phyloP scores from a whole-genome alignment of 176 grass and related monocot genomes.

The Dactylis glomerata region DNA sequence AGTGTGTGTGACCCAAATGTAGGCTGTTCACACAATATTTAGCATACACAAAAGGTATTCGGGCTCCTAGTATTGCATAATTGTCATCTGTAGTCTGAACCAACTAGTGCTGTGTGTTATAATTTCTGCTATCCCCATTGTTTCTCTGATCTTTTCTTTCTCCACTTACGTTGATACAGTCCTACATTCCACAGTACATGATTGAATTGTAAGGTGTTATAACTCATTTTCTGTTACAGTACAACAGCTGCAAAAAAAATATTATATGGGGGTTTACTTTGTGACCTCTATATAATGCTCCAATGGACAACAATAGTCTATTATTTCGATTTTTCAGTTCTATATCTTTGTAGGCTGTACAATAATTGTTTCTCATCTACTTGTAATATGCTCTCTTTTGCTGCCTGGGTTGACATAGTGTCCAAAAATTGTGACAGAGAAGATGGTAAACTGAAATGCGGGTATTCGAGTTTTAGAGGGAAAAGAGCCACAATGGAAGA shows the following conservation, averaged over 20 bases:
- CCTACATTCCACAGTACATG: not conserved
- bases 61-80: not conserved
- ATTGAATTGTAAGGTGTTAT: not conserved
- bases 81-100: not conserved
- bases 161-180: not conserved
- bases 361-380: not conserved
- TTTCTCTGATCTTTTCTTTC: not conserved
- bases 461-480: conserved; percentile 91
- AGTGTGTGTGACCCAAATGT: not conserved
- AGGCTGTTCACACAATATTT: not conserved
- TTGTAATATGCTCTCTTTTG: not conserved
- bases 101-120: not conserved
- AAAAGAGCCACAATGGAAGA: conserved; percentile 87
- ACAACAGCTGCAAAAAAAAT: not conserved
- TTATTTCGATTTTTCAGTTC: conserved; percentile 9
- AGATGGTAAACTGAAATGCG: conserved; percentile 79
- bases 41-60: not conserved
- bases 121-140: not conserved
- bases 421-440: conserved; percentile 56
- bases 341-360: not conserved
- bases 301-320: not conserved
- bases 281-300: not conserved
- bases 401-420: conserved; percentile 34
- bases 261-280: conserved; percentile 17
- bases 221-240: not conserved